Evolutionary conservation across 2,329 filamentous ascomycete genomes (phyloP).

Genomic region (Boeremia exigua): DNA sequence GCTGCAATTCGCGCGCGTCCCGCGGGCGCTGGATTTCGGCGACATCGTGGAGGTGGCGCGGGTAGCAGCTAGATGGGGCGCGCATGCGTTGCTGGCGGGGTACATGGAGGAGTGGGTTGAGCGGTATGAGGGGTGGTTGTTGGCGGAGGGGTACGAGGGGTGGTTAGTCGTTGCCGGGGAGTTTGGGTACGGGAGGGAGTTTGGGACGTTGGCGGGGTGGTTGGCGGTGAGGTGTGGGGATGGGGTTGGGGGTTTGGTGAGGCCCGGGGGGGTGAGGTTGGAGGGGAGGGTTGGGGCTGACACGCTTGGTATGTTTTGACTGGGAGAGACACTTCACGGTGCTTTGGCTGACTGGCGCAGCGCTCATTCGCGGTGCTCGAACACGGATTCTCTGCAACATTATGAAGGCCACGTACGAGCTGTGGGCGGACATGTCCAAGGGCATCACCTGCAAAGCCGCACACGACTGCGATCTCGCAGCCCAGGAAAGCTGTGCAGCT

Average conservation of each 20-base stretch:
- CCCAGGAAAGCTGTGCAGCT: background rate
- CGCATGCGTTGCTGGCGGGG: conserved; percentile 17
- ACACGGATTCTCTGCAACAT: conserved; percentile 1
- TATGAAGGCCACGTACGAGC: conserved; percentile 1
- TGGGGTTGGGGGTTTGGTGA: background rate
- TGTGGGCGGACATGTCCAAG: background rate
- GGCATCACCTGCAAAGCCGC: background rate
- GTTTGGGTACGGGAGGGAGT: conserved; percentile 31
- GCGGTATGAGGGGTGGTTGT: conserved; percentile 11
- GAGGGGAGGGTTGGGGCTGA: conserved; percentile 1
- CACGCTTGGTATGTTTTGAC: conserved; percentile 1
- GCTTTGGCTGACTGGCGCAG: background rate
- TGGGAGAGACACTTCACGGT: too few species aligned
- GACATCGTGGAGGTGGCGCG: conserved; percentile 36
- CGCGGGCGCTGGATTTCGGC: conserved; percentile 26
- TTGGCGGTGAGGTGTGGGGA: conserved; percentile 2
- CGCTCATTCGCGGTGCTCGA: conserved; percentile 1
- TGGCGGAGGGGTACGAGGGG: conserved; percentile 23
- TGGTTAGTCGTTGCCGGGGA: conserved; percentile 37
- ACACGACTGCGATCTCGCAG: background rate
- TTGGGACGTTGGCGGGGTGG: conserved; percentile 15
- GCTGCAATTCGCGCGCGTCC: conserved; percentile 31
- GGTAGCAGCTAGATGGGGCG: conserved; percentile 36
- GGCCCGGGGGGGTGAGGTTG: background rate
- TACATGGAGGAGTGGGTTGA: conserved; percentile 22